Evolutionary conservation across 2,329 filamentous ascomycete species (phyloP).

Genomic region (Pseudocercospora eumusae): DNA sequence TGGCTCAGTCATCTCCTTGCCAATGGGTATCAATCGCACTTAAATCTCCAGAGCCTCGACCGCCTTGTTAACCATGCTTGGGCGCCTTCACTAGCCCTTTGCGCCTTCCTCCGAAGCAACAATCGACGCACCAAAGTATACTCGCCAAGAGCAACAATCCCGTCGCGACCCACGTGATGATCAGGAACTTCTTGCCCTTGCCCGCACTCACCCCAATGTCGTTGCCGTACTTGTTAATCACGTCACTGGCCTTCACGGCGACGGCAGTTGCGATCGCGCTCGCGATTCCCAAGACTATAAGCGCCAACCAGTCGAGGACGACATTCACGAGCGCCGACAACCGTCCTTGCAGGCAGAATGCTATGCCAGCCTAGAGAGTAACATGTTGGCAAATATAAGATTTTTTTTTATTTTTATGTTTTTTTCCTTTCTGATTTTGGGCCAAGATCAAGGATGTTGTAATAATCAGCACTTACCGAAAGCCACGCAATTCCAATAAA

Average conservation of each 20-base stretch:
- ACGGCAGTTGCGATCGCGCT: conserved; percentile 73
- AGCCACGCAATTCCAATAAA: conserved; percentile 55
- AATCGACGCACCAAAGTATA: conserved; percentile 36
- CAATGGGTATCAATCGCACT: conserved; percentile 3
- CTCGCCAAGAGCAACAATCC: conserved; percentile 34
- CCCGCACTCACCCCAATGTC: conserved; percentile 53
- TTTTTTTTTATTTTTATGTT: too few species aligned
- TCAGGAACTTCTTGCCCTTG: conserved; percentile 58
- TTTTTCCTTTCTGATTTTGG: too few species aligned
- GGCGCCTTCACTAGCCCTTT: neutral
- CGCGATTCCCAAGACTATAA: conserved; percentile 65
- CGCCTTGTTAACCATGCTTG: conserved; percentile 13
- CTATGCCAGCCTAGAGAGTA: conserved; percentile 47
- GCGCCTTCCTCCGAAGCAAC: conserved; percentile 22
- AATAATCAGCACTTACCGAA: conserved; percentile 29
- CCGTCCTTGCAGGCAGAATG: conserved; percentile 49
- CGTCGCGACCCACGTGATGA: conserved; percentile 61
- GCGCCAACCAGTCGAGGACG: conserved; percentile 53
- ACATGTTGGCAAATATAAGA: too few species aligned
- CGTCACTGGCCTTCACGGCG: conserved; percentile 54
- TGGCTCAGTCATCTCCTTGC: neutral
- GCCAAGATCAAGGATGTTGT: too few species aligned
- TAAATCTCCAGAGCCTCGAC: neutral
- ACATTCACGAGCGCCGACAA: conserved; percentile 55
- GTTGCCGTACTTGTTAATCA: conserved; percentile 57